These are phyloP conservation scores for Schwanniomyces pseudopolymorphus DNA, from an alignment of 805 yeast species.

Conservation along the genomic window DNA sequence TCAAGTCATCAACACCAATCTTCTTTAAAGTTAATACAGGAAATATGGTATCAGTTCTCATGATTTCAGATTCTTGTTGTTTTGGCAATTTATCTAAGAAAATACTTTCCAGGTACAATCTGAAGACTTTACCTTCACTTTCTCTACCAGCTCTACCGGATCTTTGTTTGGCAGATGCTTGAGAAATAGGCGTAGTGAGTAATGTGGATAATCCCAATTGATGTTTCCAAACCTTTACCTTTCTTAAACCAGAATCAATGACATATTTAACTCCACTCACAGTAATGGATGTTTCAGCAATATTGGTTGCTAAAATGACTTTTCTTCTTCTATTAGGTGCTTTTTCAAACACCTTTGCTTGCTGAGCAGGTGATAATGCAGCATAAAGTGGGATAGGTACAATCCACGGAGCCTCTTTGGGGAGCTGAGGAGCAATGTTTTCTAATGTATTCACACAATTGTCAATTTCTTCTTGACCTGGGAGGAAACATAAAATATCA, in stretches of 20 bases:
- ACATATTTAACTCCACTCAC: constrained; percentile 93
- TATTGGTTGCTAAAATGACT: constrained; percentile 88
- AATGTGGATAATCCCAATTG: constrained; percentile 90
- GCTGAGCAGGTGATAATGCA: constrained; percentile 83
- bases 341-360: constrained; percentile 72
- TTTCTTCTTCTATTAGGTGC: constrained; percentile 71
- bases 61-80: constrained; percentile 92
- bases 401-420: constrained; percentile 71
- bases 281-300: constrained; percentile 97
- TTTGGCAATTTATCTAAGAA: constrained; percentile 55
- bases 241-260: constrained; percentile 87
- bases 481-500: constrained; percentile 86
- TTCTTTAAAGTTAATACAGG: constrained; percentile 84
- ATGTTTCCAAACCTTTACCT: constrained; percentile 94
- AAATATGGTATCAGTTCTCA: constrained; percentile 79
- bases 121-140: constrained; percentile 78
- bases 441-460: constrained; percentile 65
- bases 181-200: constrained; percentile 87
- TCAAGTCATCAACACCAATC: constrained; percentile 77
- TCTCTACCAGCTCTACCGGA: constrained; percentile 99
- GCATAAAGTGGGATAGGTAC: constrained; percentile 89
- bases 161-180: constrained; percentile 92
- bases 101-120: constrained; percentile 77
- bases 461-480: constrained; percentile 98
- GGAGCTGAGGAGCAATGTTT: constrained; percentile 61